Percentiles rank a stretch among this genome's conserved stretches.
Conservation (phyloP, 306 rosid genomes). For the Prunus mume region DNA sequence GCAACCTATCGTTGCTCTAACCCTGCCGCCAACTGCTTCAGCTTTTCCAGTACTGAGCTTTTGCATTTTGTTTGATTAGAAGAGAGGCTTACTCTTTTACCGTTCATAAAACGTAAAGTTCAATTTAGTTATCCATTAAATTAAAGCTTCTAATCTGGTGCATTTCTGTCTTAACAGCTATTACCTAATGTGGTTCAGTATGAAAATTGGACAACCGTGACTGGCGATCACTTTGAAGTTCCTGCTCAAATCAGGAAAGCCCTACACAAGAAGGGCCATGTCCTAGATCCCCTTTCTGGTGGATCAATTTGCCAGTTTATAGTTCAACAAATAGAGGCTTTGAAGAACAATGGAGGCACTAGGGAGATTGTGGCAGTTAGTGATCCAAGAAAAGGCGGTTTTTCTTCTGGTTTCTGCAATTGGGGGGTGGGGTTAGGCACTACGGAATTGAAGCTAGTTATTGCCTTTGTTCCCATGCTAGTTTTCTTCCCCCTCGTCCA, state of each 20-base stretch:
- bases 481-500: neutral
- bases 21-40: neutral
- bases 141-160: neutral
- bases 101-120: neutral
- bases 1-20: neutral
- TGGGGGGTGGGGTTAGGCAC: neutral
- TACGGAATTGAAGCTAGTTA: neutral
- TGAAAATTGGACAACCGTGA: constrained; percentile 84
- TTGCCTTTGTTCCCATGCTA: neutral
- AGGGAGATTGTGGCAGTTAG: constrained; percentile 74
- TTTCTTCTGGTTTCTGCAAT: constrained; percentile 68
- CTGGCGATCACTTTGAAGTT: constrained; percentile 63
- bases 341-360: constrained; percentile 13
- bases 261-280: constrained; percentile 71
- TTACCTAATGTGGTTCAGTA: constrained; percentile 61
- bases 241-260: constrained; percentile 45
- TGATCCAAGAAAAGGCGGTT: constrained; percentile 92
- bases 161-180: constrained; percentile 45
- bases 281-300: constrained; percentile 50
- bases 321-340: constrained; percentile 27
- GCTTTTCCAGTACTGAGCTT: neutral
- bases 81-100: neutral
- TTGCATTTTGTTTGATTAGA: neutral
- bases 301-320: constrained; percentile 70
- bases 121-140: neutral